Evolutionary conservation across 73 alveolate genomes (phyloP), one percentile per base, ranked within the genome.

Genomic region (Uronychia setigera): DNA sequence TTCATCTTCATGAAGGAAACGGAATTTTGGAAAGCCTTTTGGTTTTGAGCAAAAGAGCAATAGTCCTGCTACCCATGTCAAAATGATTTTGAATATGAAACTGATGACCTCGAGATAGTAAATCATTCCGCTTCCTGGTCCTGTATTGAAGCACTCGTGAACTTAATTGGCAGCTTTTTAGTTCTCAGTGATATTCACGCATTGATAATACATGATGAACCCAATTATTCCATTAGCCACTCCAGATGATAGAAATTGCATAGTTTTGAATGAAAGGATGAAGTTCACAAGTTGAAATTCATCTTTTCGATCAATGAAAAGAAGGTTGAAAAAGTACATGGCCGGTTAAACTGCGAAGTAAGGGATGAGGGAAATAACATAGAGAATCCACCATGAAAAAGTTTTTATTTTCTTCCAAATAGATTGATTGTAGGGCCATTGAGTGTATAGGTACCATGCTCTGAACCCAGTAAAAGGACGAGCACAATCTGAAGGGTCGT

Each of bases 201-300:
- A 67, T 14, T 28, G 13, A 28, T 67, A 67, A 28, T 67, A 67
- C 32, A 26, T 1, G 79, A 67, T 28, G 32, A 26, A 67, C 32
- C 32, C 33, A 13, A 67, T 67, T 1, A 67, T 67, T 28, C 29
- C 29, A 25, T 67, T 67, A 28, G 58, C 58, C n/a, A 80, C 80
- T 31, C 87, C 87, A 19, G 34, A 58, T 0, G 87, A 80, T 32
- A 80, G 30, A 81, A 80, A 80, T 46, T 58, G 32, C 31, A 59
- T 27, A 0, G 81, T 35, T n/a, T 80, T 80, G 77, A 80, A 80
- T 28, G 35, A 31, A 27, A 59, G 28, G 78, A 80, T 80, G 87
- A 80, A 80, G 59, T 46, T 58, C 31, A 80, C 58, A 58, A 80
- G 78, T 30, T 80, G 77, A 30, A 32, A 80, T 58, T 80, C 87